A percentile compares a stretch with the other conserved stretches of the same genome.
Evolutionary conservation across 495 filamentous ascomycete genomes (phyloP).

Genomic region (Xylaria intraflava): DNA sequence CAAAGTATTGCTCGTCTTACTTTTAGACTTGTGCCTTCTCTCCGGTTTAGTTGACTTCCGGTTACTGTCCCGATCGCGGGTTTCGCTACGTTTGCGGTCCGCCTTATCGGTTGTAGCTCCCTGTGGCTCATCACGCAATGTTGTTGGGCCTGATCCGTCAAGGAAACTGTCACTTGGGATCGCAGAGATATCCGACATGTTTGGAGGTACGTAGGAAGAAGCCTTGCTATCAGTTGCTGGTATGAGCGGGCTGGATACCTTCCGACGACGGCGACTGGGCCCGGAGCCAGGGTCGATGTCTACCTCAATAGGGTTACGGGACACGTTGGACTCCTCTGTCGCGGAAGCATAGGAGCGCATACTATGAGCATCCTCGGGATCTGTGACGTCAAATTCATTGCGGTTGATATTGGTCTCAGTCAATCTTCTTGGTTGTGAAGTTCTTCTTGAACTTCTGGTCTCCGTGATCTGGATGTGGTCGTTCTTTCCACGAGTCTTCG

Average conservation of each 20-base stretch:
- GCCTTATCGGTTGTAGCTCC: constrained; percentile 46
- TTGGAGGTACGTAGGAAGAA: constrained; percentile 49
- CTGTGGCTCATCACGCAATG: constrained; percentile 29
- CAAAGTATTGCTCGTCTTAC: constrained; percentile 54
- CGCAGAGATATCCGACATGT: constrained; percentile 75
- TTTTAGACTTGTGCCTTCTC: constrained; percentile 50
- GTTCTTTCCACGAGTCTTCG: constrained; percentile 48
- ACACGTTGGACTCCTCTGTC: constrained; percentile 68
- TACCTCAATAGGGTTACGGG: constrained; percentile 71
- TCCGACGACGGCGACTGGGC: constrained; percentile 35
- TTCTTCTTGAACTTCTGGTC: constrained; percentile 48
- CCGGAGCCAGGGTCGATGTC: constrained; percentile 55
- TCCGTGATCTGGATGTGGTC: constrained; percentile 81
- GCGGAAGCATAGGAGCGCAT: constrained; percentile 62
- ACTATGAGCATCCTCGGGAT: constrained; percentile 46
- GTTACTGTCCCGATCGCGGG: constrained; percentile 24
- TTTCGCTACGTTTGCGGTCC: constrained; percentile 38
- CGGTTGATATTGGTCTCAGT: constrained; percentile 57
- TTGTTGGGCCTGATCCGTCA: constrained; percentile 50
- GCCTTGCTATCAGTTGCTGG: constrained; percentile 51
- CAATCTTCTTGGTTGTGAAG: constrained; percentile 52
- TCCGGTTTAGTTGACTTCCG: constrained; percentile 34
- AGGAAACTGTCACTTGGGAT: constrained; percentile 90
- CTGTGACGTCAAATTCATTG: constrained; percentile 27
- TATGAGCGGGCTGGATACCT: constrained; percentile 50